phyloP scores from a whole-genome alignment of 2,329 filamentous ascomycete species.

The Apiospora saccharicola region DNA sequence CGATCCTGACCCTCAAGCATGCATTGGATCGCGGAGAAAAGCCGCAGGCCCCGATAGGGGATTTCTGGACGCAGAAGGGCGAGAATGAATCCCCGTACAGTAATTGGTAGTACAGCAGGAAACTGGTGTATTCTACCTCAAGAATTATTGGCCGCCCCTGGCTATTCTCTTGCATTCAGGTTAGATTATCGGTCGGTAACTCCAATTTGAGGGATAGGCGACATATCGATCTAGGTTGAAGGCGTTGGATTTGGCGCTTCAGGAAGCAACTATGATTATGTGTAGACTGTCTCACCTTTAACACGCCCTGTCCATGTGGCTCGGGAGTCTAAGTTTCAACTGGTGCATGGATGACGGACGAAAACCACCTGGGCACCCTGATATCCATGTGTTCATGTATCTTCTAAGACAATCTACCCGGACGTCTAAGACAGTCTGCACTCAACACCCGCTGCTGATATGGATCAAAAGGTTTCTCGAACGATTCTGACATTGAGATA shows the following conservation, averaged over 20 bases:
- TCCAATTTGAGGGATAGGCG: not conserved
- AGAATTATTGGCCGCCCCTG: not conserved
- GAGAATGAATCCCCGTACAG: not conserved
- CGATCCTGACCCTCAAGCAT: not conserved
- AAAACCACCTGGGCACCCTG: not conserved
- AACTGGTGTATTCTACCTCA: not conserved
- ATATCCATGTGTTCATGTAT: slow-evolving; percentile 17
- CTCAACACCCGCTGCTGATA: not conserved
- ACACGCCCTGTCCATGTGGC: slow-evolving; percentile 12
- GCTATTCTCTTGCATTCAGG: not conserved
- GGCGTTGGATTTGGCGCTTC: not conserved
- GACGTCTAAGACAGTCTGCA: slow-evolving; percentile 10
- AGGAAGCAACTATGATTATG: not conserved
- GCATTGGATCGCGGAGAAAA: not conserved
- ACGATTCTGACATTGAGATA: not conserved
- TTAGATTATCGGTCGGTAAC: not conserved
- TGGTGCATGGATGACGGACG: not conserved
- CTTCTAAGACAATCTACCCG: not conserved
- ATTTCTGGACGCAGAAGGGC: not conserved
- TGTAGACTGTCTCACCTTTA: slow-evolving; percentile 13
- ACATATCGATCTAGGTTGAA: not conserved
- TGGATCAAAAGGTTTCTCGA: slow-evolving; percentile 14
- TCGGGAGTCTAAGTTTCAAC: slow-evolving; percentile 12
- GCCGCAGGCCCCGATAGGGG: not conserved
- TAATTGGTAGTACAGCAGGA: not conserved